Conservation (phyloP, 306 rosid genomes). For the Vicia faba region DNA sequence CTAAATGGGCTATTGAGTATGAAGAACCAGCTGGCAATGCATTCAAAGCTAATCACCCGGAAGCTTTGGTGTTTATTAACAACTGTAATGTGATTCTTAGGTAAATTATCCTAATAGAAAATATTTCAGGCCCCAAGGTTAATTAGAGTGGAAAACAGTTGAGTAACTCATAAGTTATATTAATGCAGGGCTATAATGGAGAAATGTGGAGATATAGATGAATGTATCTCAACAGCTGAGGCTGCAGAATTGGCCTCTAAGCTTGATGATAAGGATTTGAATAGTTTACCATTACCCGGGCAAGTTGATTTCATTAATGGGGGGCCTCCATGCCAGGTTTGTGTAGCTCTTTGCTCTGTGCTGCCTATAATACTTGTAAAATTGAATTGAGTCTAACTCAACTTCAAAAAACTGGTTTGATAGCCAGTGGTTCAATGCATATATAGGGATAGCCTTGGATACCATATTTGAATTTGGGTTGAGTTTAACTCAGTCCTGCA, state of each 20-base stretch:
- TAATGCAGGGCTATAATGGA: slow-evolving; percentile 85
- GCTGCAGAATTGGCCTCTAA: slow-evolving; percentile 72
- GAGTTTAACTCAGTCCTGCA: neutral
- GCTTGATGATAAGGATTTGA: slow-evolving; percentile 59
- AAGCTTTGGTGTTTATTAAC: slow-evolving; percentile 71
- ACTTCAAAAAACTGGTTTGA: too few species aligned
- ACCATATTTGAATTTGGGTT: neutral
- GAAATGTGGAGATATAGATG: slow-evolving; percentile 85
- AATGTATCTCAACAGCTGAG: slow-evolving; percentile 81
- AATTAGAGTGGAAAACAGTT: neutral
- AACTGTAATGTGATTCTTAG: slow-evolving; percentile 94
- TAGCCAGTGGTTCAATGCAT: too few species aligned
- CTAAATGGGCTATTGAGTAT: slow-evolving; percentile 98
- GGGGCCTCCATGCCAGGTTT: slow-evolving; percentile 98
- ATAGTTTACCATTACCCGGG: slow-evolving; percentile 79
- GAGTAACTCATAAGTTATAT: slow-evolving; percentile 32
- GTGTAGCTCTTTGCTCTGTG: slow-evolving; percentile 7
- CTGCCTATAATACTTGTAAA: neutral
- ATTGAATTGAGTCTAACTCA: too few species aligned
- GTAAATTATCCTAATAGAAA: slow-evolving; percentile 38
- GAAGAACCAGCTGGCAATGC: slow-evolving; percentile 98
- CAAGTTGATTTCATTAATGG: slow-evolving; percentile 97
- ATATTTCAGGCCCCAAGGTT: neutral
- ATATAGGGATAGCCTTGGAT: neutral
- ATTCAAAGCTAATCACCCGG: slow-evolving; percentile 78